These are phyloP conservation scores for Craterostigma plantagineum DNA, from an alignment of 257 asterid genomes.

Conservation along the genomic window DNA sequence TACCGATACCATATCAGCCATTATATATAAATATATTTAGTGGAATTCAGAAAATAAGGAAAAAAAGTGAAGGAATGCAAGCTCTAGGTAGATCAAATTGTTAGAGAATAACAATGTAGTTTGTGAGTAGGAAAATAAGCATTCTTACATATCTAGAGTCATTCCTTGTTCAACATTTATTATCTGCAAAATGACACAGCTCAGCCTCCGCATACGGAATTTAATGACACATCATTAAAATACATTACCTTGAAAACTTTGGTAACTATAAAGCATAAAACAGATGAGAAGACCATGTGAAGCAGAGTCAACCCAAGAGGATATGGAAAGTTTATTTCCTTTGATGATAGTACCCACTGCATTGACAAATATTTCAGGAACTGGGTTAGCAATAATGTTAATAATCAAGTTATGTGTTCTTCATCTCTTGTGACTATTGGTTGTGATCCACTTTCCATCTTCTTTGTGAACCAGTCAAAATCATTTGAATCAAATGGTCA, in stretches of 20 bases:
- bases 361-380: constrained; percentile 6
- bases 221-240: constrained; percentile 2
- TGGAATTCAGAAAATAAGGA: too few relatives aligned
- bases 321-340: constrained; percentile 1
- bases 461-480: too few relatives aligned
- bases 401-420: too few relatives aligned
- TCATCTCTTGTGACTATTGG: too few relatives aligned
- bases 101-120: too few relatives aligned
- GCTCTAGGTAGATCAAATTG: too few relatives aligned
- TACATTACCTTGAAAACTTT: not conserved
- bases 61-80: too few relatives aligned
- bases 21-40: too few relatives aligned
- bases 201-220: not conserved
- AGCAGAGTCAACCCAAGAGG: constrained; percentile 1
- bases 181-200: constrained; percentile 25
- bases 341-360: constrained; percentile 12
- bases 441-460: too few relatives aligned
- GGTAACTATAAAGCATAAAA: not conserved
- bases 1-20: too few relatives aligned
- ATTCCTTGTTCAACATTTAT: constrained; percentile 87
- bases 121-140: not conserved
- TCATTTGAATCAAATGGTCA: too few relatives aligned
- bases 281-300: not conserved
- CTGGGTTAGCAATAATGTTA: too few relatives aligned
- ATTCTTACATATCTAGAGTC: constrained; percentile 80